Evolutionary conservation across 805 yeast genomes (phyloP).

Genomic region (Millerago galiae): DNA sequence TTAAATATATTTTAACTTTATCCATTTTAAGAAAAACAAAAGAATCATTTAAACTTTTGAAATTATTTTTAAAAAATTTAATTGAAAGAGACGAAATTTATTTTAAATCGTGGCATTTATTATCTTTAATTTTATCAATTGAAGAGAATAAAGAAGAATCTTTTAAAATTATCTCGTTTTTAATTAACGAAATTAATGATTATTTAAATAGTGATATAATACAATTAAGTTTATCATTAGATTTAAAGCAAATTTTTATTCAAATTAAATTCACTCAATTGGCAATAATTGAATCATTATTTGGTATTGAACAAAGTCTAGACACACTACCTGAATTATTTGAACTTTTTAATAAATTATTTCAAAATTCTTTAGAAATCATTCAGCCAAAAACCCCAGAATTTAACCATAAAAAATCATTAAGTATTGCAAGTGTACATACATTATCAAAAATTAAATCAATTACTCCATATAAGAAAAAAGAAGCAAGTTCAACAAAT

Average conservation of each 20-base stretch:
- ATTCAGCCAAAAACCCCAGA: constrained; percentile 6
- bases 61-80: constrained; percentile 33
- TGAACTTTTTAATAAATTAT: constrained; percentile 46
- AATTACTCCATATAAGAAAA: constrained; percentile 5
- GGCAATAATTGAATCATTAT: constrained; percentile 55
- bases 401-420: constrained; percentile 1
- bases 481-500: background rate
- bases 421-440: background rate
- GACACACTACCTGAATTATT: constrained; percentile 65
- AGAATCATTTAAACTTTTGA: constrained; percentile 40
- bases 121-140: constrained; percentile 57
- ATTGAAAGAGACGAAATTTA: constrained; percentile 34
- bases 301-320: constrained; percentile 53
- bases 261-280: constrained; percentile 73
- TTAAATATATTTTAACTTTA: constrained; percentile 43
- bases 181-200: constrained; percentile 38
- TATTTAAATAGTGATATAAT: constrained; percentile 8
- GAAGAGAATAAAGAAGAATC: constrained; percentile 51
- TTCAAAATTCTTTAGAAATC: constrained; percentile 22
- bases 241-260: constrained; percentile 30
- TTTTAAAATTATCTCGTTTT: constrained; percentile 49
- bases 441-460: constrained; percentile 12
- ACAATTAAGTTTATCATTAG: background rate
- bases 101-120: constrained; percentile 59
- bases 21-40: constrained; percentile 37